Conservation (phyloP, 768 basidiomycete species). For the Leccinum rimulosum region DNA sequence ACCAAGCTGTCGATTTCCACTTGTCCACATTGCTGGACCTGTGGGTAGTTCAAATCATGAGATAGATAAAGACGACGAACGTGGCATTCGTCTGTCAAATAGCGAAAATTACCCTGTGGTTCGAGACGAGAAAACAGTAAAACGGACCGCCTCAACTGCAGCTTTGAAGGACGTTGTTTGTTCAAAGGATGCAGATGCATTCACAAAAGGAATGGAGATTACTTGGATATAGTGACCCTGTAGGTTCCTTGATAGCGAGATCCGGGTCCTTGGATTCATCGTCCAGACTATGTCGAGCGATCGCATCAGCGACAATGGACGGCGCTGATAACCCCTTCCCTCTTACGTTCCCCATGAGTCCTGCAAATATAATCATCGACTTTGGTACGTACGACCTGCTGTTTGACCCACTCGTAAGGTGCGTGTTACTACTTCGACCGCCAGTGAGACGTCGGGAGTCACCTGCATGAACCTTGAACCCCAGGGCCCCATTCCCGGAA, state of each 20-base stretch:
- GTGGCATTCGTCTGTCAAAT: background rate
- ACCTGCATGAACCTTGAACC: too few relatives aligned
- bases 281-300: background rate
- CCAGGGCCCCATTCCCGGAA: too few relatives aligned
- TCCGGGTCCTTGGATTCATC: background rate
- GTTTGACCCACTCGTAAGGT: too few relatives aligned
- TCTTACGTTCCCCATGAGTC: background rate
- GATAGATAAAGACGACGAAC: background rate
- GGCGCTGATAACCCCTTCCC: background rate
- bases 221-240: conserved; percentile 19
- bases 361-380: background rate
- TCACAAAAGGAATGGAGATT: background rate
- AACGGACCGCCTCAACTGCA: background rate
- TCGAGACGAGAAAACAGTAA: background rate
- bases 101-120: background rate
- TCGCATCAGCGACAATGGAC: background rate
- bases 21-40: background rate
- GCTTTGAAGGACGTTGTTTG: background rate
- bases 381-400: too few relatives aligned
- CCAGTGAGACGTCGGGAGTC: too few relatives aligned
- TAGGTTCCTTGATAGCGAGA: background rate
- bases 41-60: background rate
- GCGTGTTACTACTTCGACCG: too few relatives aligned
- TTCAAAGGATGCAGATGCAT: background rate
- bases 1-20: background rate